Evolutionary conservation across 2,329 filamentous ascomycete genomes (phyloP).

Genomic region (Aquanectria penicillioides): DNA sequence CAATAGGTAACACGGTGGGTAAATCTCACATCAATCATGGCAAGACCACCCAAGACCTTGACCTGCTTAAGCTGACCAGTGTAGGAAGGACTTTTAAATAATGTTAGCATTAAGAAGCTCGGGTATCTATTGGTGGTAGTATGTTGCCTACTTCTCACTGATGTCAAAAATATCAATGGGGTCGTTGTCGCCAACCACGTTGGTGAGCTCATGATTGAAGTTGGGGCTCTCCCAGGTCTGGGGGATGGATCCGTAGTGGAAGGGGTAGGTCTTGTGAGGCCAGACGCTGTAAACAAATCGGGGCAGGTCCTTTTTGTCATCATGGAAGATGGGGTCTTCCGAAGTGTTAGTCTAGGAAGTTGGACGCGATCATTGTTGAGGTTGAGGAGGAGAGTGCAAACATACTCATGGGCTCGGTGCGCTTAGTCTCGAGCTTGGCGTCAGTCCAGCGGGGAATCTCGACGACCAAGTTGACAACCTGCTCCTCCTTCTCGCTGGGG

Average conservation of each 20-base stretch:
- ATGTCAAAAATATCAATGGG: constrained; percentile 55
- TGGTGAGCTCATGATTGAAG: constrained; percentile 50
- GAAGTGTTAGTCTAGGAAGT: background rate
- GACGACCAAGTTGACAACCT: constrained; percentile 51
- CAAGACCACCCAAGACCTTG: constrained; percentile 53
- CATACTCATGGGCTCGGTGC: constrained; percentile 52
- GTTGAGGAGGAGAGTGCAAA: background rate
- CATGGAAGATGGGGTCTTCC: constrained; percentile 56
- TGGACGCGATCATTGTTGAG: background rate
- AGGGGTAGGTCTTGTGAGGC: constrained; percentile 56
- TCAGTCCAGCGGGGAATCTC: constrained; percentile 56
- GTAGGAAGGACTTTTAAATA: constrained; percentile 39
- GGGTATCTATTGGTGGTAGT: too few relatives aligned
- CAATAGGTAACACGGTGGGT: fast-evolving
- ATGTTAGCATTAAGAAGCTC: background rate
- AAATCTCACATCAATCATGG: constrained; percentile 48
- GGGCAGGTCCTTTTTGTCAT: constrained; percentile 48
- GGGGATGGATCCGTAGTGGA: constrained; percentile 55
- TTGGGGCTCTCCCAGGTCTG: constrained; percentile 58
- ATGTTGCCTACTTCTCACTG: constrained; percentile 34
- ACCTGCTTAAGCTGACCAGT: constrained; percentile 53
- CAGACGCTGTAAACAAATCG: constrained; percentile 54
- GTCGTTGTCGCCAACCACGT: constrained; percentile 52
- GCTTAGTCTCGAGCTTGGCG: constrained; percentile 52
- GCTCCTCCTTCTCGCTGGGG: constrained; percentile 46